Conservation (phyloP, 2,329 filamentous ascomycete species). For the Nemania sp. region DNA sequence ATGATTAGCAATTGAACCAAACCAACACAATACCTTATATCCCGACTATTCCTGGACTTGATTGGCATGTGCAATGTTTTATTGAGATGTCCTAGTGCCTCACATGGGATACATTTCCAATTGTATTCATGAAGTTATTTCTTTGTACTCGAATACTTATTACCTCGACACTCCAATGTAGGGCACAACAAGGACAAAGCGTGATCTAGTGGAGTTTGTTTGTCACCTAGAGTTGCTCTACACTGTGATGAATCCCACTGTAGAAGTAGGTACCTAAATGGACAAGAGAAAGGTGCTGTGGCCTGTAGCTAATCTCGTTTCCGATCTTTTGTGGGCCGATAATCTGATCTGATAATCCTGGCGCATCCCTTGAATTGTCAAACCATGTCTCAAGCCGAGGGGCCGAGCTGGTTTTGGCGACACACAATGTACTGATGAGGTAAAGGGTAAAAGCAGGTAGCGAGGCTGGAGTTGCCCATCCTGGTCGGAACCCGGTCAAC, state of each 20-base stretch:
- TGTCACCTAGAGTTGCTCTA: too few relatives aligned
- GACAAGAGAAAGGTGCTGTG: neutral
- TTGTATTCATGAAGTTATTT: too few relatives aligned
- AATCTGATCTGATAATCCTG: conserved; percentile 19
- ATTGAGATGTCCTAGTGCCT: too few relatives aligned
- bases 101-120: too few relatives aligned
- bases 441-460: neutral
- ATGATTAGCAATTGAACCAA: conserved; percentile 3
- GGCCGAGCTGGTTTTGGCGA: conserved; percentile 10
- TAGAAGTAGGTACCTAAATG: too few relatives aligned
- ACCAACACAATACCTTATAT: neutral
- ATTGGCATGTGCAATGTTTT: neutral
- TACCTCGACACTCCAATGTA: too few relatives aligned
- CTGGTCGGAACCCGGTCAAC: conserved; percentile 26
- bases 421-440: conserved; percentile 1
- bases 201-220: too few relatives aligned
- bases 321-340: neutral
- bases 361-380: neutral
- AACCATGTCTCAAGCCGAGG: conserved; percentile 9
- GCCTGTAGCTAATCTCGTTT: neutral
- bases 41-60: neutral
- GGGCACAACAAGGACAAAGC: too few relatives aligned
- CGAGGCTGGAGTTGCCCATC: conserved; percentile 24
- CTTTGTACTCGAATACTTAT: too few relatives aligned
- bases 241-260: too few relatives aligned